A percentile compares a stretch with the other conserved stretches of the same genome.
Conservation (phyloP, 257 asterid species). For the Coffea canephora region DNA sequence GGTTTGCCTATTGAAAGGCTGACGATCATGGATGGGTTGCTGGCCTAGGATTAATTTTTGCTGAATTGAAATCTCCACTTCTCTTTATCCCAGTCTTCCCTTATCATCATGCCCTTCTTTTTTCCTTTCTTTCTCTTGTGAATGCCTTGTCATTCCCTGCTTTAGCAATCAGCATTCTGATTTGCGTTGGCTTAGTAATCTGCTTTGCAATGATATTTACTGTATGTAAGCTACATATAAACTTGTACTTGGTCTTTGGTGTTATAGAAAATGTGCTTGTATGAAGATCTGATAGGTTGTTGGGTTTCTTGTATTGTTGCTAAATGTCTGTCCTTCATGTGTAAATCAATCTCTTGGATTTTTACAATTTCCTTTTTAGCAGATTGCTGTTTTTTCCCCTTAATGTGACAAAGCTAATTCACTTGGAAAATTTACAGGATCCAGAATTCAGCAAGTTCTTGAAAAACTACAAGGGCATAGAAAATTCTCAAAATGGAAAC, state of each 20-base stretch:
- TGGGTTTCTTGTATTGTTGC: neutral
- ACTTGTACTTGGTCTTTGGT: neutral
- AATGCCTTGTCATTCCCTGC: neutral
- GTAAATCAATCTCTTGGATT: neutral
- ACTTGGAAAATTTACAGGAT: constrained; percentile 57
- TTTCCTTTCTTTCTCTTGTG: neutral
- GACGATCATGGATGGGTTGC: no score
- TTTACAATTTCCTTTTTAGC: neutral
- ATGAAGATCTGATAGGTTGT: constrained; percentile 4
- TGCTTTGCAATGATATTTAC: neutral
- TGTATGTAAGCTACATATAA: no score
- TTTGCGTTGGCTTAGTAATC: neutral
- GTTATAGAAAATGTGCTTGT: neutral
- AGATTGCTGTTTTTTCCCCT: neutral
- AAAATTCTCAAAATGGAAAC: constrained; percentile 43
- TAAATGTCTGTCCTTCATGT: neutral
- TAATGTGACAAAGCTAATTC: constrained; percentile 21
- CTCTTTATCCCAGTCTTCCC: neutral
- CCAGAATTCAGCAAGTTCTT: constrained; percentile 67
- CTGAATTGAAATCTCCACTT: neutral
- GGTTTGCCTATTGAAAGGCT: no score
- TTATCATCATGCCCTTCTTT: neutral
- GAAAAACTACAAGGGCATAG: constrained; percentile 47
- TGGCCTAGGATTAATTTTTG: no score
- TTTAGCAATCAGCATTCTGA: neutral